Base-by-base conservation (phyloP, 208 protist species). In the Jaenimonas drosophilae region DNA sequence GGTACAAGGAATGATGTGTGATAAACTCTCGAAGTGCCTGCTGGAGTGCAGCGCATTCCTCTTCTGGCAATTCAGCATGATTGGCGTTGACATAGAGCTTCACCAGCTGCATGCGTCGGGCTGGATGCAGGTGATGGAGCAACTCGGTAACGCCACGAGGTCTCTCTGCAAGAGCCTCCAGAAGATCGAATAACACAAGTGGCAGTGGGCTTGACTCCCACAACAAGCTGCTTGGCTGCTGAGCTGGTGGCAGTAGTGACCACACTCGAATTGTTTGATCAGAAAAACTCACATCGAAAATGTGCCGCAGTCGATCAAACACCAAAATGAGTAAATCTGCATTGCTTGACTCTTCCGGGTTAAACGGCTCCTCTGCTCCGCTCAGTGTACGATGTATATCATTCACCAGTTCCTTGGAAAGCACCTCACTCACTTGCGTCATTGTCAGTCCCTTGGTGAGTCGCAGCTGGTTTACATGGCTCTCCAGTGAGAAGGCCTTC, bases 291-390 rank as follows among this genome's bases (percentile, higher is more conserved):
- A 94, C 87, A 51, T 90, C 80, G 52, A 86, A 94, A 14, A 83
- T 20, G 58, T 91, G 79, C 11, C 82, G 75, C 28, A 91, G 54
- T 19, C 87, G 71, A 50, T 94, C 87, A 47, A 88, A 76, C 29
- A 90, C 28, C 12, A 94, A 50, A 39, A 94, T 67, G 25, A 31
- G 7, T 43, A n/a, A n/a, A n/a, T n/a, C n/a, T n/a, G n/a, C n/a
- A n/a, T n/a, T n/a, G n/a, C n/a, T n/a, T n/a, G n/a, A n/a, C n/a
- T n/a, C n/a, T n/a, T n/a, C n/a, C n/a, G n/a, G n/a, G n/a, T n/a
- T n/a, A n/a, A n/a, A n/a, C n/a, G n/a, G 38, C 17, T 43, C 9
- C 38, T 43, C 17, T 43, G 38, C 38, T 43, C 9, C 38, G 17
- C 38, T 24, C 38, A 21, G n/a, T 14, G 7, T 12, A 14, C 7